Evolutionary conservation across 1,139 yeast genomes (phyloP), one percentile per base, ranked within the genome.

Genomic region (Yamadazyma membranifaciens): DNA sequence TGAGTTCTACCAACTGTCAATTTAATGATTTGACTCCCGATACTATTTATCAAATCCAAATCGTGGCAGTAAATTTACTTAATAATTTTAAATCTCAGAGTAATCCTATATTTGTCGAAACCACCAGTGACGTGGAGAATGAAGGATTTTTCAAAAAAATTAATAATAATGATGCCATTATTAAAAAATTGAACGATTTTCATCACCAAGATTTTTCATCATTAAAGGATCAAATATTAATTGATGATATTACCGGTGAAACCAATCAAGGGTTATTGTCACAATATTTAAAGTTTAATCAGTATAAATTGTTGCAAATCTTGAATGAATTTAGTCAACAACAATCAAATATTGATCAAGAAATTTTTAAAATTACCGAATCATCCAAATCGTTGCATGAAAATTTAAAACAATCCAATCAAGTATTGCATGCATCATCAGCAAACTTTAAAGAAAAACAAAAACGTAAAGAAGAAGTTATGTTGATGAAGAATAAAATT

Each of bases 41-140:
- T 31, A 59, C 59, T 25, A 34, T 65, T 15, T 70, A 71, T 49
- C 66, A 63, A 44, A 52, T 72, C 30, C 71, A 67, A 42, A 60
- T 72, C 27, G 54, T 69, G 13, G 75, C 75, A 6, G 60, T 69
- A 29, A 70, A 72, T 45, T 55, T 65, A 24, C 40, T 60, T 28
- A 66, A 67, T 41, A 63, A 65, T 42, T 72, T 67, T 50, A 50
- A 67, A 27, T 62, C 73, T 1, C 66, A 65, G 45, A 62, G 69
- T 12, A 49, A 54, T 12, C 60, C 73, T 0, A 65, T 69, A 1
- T 67, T 45, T 28, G 41, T 51, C 20, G 48, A 48, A 30, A 49
- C 53, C 6, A 10, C 25, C 24, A 31, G 35, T 34, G 40, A 29
- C 10, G 7, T 9, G 20, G 22, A 24, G 3, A 27, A 16, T n/a